Base-by-base conservation (phyloP, 257 asterid species). In the Nicotiana knightiana region DNA sequence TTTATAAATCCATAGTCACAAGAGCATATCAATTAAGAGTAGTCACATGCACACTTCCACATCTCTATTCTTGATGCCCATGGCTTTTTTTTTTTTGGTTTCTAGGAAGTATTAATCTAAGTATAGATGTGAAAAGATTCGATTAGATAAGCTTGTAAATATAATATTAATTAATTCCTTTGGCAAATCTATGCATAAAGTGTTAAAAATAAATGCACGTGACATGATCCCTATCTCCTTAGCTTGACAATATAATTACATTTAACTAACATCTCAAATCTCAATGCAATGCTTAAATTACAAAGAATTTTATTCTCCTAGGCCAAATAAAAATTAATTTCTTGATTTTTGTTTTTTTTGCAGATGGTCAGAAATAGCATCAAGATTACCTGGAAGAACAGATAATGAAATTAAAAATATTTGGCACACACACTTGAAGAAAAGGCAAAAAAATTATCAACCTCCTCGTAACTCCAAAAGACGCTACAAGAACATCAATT, bases 311-410 rank as follows among this genome's bases (percentile, higher is more conserved):
- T 39, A 39, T 70, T 11, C 1, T 1, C 5, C 8, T 70, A 21
- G 43, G 43, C 2, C 5, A 21, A 43, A 43, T 43, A n/a, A 70
- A 43, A 5, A 28, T 1, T 4, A 3, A 28, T 1, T 4, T 11
- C 2, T 11, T 6, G 7, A 2, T 68, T 33, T 65, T 39, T 37
- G 11, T 15, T 21, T 1, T 28, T 28, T 0, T 28, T 28, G 30
- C n/a, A 70, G 35, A 70, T 70, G 78, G 58, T 70, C 78, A 21
- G 59, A 35, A 43, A 70, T 70, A 70, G 78, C 78, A 70, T 33
- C 35, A 43, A 21, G 1, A 43, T 70, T 70, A 21, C n/a, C 58
- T 0, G 78, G 59, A 70, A 70, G 59, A 70, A 70, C 78, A 0
- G 78, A 70, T 24, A 70, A 70, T 43, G 78, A 70, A 70, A 70